These are phyloP conservation scores for Oehlia diaphana DNA, from an alignment of 192 early-diverging fungal genomes.

Conservation along the genomic window DNA sequence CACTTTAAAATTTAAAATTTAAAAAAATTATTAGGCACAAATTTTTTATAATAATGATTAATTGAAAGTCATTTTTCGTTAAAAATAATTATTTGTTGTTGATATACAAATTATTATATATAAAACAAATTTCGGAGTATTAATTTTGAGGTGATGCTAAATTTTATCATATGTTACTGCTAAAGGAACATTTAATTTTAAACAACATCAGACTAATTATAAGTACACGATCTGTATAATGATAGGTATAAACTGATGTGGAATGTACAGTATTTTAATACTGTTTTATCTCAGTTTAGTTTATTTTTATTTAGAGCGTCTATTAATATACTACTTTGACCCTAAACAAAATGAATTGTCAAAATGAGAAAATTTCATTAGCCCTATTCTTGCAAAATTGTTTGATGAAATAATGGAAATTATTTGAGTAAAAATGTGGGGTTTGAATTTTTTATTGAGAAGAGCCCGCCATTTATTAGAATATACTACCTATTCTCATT, in stretches of 20 bases:
- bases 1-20: too few species aligned
- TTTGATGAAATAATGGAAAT: conserved; percentile 21
- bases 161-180: too few species aligned
- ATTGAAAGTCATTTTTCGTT: too few species aligned
- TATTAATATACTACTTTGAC: conserved; percentile 13
- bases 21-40: too few species aligned
- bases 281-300: conserved; percentile 7
- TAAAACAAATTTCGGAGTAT: too few species aligned
- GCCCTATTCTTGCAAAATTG: conserved; percentile 10
- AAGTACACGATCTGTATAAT: conserved; percentile 17
- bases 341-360: conserved; percentile 13
- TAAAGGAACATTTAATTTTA: conserved; percentile 2
- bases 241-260: background rate
- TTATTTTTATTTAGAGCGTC: conserved; percentile 17
- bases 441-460: background rate
- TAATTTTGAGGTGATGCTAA: too few species aligned
- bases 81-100: too few species aligned
- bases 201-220: conserved; percentile 17
- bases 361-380: conserved; percentile 10
- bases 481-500: background rate
- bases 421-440: background rate
- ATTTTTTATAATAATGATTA: too few species aligned
- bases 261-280: background rate
- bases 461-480: background rate
- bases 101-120: too few species aligned